phyloP scores from a whole-genome alignment of 129 eudicot species.

The Deinandra increscens region DNA sequence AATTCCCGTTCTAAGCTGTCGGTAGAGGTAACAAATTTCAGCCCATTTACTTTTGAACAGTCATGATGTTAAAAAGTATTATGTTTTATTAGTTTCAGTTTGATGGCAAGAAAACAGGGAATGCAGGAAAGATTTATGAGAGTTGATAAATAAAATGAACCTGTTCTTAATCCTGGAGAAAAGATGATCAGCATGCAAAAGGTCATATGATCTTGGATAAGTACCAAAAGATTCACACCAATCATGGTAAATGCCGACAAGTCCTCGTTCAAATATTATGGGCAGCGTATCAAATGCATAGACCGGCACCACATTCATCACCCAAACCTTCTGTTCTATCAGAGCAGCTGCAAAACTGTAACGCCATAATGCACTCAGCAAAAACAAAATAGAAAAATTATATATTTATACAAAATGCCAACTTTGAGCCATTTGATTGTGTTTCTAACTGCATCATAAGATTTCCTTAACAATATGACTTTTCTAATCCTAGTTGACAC shows the following conservation, averaged over 20 bases:
- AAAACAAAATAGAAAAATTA: background rate
- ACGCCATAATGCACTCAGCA: conserved; percentile 2
- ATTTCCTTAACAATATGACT: background rate
- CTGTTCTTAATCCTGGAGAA: conserved; percentile 92
- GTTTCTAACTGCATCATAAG: too few species aligned
- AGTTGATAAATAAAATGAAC: conserved; percentile 33
- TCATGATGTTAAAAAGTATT: background rate
- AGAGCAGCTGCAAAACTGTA: conserved; percentile 96
- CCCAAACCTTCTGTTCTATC: conserved; percentile 77
- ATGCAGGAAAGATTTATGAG: background rate
- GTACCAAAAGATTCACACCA: conserved; percentile 97
- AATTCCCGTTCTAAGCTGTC: background rate
- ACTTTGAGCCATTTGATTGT: too few species aligned
- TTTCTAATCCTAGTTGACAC: background rate
- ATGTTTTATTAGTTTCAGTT: background rate
- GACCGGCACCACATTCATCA: conserved; percentile 94
- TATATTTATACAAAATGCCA: too few species aligned
- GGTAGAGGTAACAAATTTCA: background rate
- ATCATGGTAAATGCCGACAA: conserved; percentile 82
- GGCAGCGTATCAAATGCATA: conserved; percentile 91
- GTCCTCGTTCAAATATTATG: conserved; percentile 84
- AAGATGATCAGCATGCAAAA: conserved; percentile 95
- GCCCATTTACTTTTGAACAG: background rate
- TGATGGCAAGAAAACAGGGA: background rate
- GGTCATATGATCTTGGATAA: conserved; percentile 96